Evolutionary conservation across 257 asterid genomes (phyloP), one percentile per base, ranked within the genome.

Genomic region (Ajuga chamaepitys): DNA sequence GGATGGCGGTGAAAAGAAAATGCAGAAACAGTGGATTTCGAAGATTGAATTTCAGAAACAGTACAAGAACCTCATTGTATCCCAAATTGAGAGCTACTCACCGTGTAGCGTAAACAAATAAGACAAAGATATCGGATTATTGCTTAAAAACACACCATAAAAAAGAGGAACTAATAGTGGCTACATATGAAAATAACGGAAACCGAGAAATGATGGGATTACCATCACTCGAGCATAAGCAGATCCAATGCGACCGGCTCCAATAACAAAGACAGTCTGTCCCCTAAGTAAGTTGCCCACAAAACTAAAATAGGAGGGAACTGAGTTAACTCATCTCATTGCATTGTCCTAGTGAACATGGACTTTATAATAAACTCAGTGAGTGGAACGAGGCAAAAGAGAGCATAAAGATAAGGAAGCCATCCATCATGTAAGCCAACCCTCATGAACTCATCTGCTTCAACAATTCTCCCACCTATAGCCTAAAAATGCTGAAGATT

Each of bases 151-250:
- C 58, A 53, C 22, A 3, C 14, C n/a, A n/a, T n/a, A n/a, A 34
- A 40, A 9, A 32, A 22, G 38, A 58, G 1, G 21, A 22, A 7
- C 1, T 5, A 18, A 34, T 11, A 7, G 35, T 22, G 30, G 13
- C n/a, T n/a, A n/a, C n/a, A n/a, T n/a, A n/a, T n/a, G n/a, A 12
- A 28, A 13, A 26, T n/a, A n/a, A n/a, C n/a, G n/a, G n/a, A n/a
- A 24, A 11, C 0, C 0, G 14, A 2, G 21, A 16, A 48, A 30
- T 5, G 37, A 30, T 1, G 14, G 51, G 4, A 17, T 61, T 83
- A 86, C 97, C 98, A 92, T 92, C 97, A 89, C 89, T 87, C 98
- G 87, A 62, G 98, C 98, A 74, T 92, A 92, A 32, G 98, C 97
- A 62, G 98, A 92, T 35, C 97, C 97, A 60, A 92, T 92, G 3